phyloP scores from a whole-genome alignment of 768 basidiomycete species.

The Rhodotorula diobovata region DNA sequence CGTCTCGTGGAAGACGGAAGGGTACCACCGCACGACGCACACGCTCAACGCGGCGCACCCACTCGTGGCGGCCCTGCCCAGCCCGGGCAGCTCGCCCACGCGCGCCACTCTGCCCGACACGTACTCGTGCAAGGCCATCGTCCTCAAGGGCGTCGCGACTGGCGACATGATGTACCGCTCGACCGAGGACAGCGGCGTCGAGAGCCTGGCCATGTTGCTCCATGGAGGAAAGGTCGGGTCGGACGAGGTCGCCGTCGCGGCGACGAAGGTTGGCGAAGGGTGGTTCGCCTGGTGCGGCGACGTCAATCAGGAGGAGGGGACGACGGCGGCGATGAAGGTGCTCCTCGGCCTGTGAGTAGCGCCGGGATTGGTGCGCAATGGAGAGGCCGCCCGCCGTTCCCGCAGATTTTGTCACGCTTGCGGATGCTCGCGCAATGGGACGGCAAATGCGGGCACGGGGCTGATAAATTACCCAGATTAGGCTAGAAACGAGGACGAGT shows the following conservation, averaged over 20 bases:
- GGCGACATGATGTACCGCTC: constrained; percentile 2
- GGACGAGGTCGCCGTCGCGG: constrained; percentile 6
- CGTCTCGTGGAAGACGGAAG: background rate
- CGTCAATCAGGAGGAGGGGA: constrained; percentile 13
- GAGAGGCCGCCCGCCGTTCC: no score
- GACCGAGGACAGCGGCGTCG: background rate
- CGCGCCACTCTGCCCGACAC: background rate
- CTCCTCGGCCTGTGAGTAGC: constrained; percentile 3
- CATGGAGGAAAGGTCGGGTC: background rate
- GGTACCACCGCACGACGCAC: constrained; percentile 20
- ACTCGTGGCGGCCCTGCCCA: background rate
- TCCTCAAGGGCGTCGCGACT: constrained; percentile 1
- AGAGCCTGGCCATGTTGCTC: background rate
- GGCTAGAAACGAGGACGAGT: no score
- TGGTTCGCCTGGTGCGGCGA: constrained; percentile 6
- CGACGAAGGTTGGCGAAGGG: constrained; percentile 5
- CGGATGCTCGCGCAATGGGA: no score
- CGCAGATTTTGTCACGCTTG: no score
- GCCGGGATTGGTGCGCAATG: no score
- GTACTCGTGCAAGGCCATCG: constrained; percentile 11
- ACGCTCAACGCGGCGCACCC: constrained; percentile 7
- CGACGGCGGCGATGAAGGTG: background rate
- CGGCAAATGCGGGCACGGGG: no score
- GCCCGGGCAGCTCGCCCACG: background rate
- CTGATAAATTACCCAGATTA: no score